phyloP scores from a whole-genome alignment of 1,284 basidiomycete genomes.

The Marasmius tenuissimus region DNA sequence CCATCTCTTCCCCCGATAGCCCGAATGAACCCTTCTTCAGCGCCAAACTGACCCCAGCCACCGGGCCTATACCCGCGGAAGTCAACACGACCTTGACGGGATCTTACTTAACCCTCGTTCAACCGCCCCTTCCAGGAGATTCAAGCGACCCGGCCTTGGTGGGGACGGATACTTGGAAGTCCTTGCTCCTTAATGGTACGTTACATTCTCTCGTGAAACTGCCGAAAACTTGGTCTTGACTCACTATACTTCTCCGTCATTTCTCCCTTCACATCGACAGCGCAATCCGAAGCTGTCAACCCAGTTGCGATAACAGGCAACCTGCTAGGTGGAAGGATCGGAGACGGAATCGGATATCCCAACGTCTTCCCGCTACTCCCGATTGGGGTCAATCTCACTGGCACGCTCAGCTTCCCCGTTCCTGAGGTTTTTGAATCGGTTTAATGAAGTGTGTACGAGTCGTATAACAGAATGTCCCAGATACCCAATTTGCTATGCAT shows the following conservation, averaged over 20 bases:
- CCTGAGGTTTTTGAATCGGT: not conserved
- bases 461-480: not conserved
- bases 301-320: not conserved
- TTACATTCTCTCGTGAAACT: too few relatives aligned
- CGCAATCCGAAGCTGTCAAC: not conserved
- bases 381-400: conserved; percentile 4
- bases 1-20: not conserved
- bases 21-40: conserved; percentile 4
- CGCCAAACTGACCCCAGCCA: not conserved
- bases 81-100: conserved; percentile 3
- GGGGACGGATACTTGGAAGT: not conserved
- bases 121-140: not conserved
- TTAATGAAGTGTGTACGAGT: not conserved
- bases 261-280: too few relatives aligned
- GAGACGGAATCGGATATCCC: conserved; percentile 5
- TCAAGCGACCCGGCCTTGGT: not conserved
- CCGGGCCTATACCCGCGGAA: conserved; percentile 2
- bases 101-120: conserved; percentile 2
- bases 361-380: conserved; percentile 1
- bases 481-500: not conserved
- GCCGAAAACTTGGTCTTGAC: too few relatives aligned
- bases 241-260: too few relatives aligned
- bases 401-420: not conserved
- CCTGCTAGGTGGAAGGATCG: conserved; percentile 1
- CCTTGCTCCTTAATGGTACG: too few relatives aligned